Conservation (phyloP, 2,329 filamentous ascomycete genomes). For the Diplocarpon rosae region DNA sequence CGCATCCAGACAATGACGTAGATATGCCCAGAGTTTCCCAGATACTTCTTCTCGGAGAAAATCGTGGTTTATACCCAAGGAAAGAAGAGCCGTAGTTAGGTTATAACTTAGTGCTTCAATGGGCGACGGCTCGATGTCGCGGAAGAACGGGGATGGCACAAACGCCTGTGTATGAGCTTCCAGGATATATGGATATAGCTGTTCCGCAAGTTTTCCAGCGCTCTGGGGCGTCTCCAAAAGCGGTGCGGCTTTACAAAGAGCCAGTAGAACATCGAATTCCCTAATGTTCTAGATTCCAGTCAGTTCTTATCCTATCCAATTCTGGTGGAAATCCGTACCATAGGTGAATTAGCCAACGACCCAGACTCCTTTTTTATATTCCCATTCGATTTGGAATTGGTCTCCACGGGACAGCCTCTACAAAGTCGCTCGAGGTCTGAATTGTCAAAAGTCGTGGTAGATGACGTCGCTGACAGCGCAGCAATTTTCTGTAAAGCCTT, state of each 20-base stretch:
- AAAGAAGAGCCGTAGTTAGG: constrained; percentile 71
- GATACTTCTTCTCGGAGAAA: constrained; percentile 56
- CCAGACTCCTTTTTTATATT: constrained; percentile 30
- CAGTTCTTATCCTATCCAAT: constrained; percentile 6
- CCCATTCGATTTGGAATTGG: constrained; percentile 38
- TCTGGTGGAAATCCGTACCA: constrained; percentile 35
- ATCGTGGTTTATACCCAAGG: constrained; percentile 62
- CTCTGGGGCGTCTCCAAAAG: constrained; percentile 58
- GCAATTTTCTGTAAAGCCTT: constrained; percentile 56
- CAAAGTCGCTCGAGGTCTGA: constrained; percentile 54
- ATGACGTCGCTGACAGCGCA: constrained; percentile 45
- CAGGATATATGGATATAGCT: constrained; percentile 74
- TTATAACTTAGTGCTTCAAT: constrained; percentile 75
- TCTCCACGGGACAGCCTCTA: constrained; percentile 40
- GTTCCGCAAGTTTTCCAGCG: constrained; percentile 66
- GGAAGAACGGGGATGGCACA: constrained; percentile 69
- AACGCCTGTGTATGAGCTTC: constrained; percentile 75
- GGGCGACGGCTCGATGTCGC: constrained; percentile 73
- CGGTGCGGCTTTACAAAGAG: constrained; percentile 82
- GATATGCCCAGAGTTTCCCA: constrained; percentile 58
- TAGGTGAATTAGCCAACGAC: constrained; percentile 44
- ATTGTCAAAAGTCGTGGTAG: constrained; percentile 44
- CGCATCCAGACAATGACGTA: constrained; percentile 57
- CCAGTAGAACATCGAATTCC: constrained; percentile 85
- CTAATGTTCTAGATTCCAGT: constrained; percentile 54